Evolutionary conservation across 2,329 filamentous ascomycete genomes (phyloP).

Genomic region (Clarireedia hainanense): DNA sequence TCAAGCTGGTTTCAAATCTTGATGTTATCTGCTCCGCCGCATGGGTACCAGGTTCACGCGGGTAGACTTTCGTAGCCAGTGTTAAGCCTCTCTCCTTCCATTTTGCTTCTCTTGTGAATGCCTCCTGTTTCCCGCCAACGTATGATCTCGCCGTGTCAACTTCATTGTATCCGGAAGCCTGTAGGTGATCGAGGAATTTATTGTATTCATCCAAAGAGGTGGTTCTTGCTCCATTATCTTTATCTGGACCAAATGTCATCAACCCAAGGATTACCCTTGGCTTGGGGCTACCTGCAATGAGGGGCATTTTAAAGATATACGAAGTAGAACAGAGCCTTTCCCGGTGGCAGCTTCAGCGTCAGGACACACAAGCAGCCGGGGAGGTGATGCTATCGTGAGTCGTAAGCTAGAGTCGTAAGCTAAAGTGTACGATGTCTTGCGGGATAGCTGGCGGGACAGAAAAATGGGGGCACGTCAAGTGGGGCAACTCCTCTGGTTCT

Average conservation of each 20-base stretch:
- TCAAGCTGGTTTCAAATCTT: conserved; percentile 59
- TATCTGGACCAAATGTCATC: conserved; percentile 74
- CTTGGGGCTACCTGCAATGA: conserved; percentile 33
- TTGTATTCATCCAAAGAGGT: conserved; percentile 61
- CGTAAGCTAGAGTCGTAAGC: too few relatives aligned
- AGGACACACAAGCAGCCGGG: too few relatives aligned
- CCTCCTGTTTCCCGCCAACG: conserved; percentile 65
- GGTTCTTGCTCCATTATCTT: conserved; percentile 58
- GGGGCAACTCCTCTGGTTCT: too few relatives aligned
- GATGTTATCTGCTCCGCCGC: conserved; percentile 54
- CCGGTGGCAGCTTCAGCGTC: too few relatives aligned
- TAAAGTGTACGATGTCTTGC: too few relatives aligned
- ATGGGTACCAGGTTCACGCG: conserved; percentile 50
- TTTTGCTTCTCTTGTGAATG: conserved; percentile 62
- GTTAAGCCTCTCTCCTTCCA: conserved; percentile 75
- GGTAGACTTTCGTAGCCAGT: conserved; percentile 75
- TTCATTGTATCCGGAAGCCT: conserved; percentile 74
- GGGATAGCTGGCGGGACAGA: too few relatives aligned
- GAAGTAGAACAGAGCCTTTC: too few relatives aligned
- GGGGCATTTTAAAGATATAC: conserved; percentile 21
- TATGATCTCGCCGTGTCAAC: conserved; percentile 78
- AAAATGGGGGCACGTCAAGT: too few relatives aligned
- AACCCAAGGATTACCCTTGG: conserved; percentile 68
- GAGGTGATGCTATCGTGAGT: too few relatives aligned
- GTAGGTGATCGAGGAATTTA: conserved; percentile 64